phyloP scores from a whole-genome alignment of 169 alveolate genomes.

The Perkinsus marinus region DNA sequence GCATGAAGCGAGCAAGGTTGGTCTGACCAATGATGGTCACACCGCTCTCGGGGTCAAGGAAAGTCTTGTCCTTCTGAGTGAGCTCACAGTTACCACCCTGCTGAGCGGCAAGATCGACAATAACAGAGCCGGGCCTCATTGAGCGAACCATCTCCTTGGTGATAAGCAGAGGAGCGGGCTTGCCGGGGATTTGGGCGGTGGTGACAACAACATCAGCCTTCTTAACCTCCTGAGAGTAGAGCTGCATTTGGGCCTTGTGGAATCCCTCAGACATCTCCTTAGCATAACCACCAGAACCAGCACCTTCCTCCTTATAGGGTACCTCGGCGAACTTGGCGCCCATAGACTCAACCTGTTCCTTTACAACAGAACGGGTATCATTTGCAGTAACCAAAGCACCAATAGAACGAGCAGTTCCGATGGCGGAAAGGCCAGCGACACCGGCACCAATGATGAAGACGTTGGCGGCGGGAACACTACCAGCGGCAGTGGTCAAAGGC shows the following conservation, averaged over 20 bases:
- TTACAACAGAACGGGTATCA: constrained; percentile 49
- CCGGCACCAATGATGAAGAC: constrained; percentile 88
- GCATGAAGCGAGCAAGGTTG: constrained; percentile 62
- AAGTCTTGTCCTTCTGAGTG: constrained; percentile 44
- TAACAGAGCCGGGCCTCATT: constrained; percentile 71
- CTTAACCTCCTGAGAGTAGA: constrained; percentile 52
- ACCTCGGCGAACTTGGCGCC: constrained; percentile 47
- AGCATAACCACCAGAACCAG: constrained; percentile 59
- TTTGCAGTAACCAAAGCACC: constrained; percentile 34
- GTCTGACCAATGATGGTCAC: constrained; percentile 72
- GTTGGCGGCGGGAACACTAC: constrained; percentile 65
- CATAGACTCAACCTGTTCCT: constrained; percentile 52
- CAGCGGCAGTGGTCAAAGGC: constrained; percentile 73
- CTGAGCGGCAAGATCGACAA: constrained; percentile 77
- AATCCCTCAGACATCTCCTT: constrained; percentile 26
- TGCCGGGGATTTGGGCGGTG: constrained; percentile 74
- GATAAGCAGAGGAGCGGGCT: constrained; percentile 64
- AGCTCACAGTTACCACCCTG: constrained; percentile 74
- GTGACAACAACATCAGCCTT: constrained; percentile 67
- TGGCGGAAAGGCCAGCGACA: constrained; percentile 88
- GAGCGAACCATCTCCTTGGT: constrained; percentile 60
- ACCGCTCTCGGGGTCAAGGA: constrained; percentile 48
- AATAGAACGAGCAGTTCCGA: constrained; percentile 61
- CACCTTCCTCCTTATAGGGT: constrained; percentile 29
- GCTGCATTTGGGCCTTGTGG: constrained; percentile 43